Percentiles rank a stretch among this genome's conserved stretches.
phyloP scores from a whole-genome alignment of 495 filamentous ascomycete genomes.

The Evansstolkia leycettana region DNA sequence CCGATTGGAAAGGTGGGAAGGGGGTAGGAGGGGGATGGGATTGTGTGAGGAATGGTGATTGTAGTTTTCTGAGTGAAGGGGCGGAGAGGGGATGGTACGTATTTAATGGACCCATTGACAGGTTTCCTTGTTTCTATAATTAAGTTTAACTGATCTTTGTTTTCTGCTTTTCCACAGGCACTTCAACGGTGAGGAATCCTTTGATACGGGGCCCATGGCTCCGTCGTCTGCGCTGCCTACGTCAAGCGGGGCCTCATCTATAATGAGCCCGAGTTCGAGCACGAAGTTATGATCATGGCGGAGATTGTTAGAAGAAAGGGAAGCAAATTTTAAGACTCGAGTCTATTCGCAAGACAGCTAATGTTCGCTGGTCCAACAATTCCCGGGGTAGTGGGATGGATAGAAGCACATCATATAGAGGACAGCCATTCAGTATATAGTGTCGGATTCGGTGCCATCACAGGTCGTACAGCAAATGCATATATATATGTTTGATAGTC shows the following conservation, averaged over 20 bases:
- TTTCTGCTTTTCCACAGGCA: conserved; percentile 34
- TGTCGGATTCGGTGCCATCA: too few species aligned
- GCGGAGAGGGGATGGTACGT: conserved; percentile 86
- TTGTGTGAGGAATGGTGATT: conserved; percentile 69
- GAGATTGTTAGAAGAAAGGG: too few species aligned
- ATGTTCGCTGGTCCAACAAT: too few species aligned
- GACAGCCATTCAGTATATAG: too few species aligned
- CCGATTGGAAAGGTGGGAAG: conserved; percentile 47
- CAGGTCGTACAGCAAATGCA: too few species aligned
- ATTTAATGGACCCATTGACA: too few species aligned
- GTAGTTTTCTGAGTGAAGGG: conserved; percentile 61
- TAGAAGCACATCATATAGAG: too few species aligned
- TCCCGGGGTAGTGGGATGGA: too few species aligned
- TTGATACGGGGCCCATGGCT: conserved; percentile 36
- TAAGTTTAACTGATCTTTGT: not conserved
- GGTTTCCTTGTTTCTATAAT: not conserved
- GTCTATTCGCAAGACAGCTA: too few species aligned
- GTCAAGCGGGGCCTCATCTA: not conserved
- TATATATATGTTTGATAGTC: too few species aligned
- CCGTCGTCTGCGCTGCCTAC: conserved; percentile 4
- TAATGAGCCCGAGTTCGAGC: not conserved
- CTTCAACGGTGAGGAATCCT: conserved; percentile 66
- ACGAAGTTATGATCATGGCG: not conserved
- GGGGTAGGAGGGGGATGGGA: conserved; percentile 75
- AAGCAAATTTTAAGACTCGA: too few species aligned